Conservation (phyloP, 257 asterid species). For the Penstemon barbatus region DNA sequence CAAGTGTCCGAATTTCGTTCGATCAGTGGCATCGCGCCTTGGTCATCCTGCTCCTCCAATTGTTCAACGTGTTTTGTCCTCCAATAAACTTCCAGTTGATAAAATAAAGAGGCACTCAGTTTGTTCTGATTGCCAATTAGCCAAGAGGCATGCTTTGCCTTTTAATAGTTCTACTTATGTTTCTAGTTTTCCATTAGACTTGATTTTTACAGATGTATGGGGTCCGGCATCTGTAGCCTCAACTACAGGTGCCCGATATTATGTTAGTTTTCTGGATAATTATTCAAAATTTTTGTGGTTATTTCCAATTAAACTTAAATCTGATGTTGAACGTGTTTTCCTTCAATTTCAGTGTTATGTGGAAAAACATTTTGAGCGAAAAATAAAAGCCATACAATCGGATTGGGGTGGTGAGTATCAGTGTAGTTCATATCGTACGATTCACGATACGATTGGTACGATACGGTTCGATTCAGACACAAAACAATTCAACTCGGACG, state of each 20-base stretch:
- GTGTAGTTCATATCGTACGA: too few species aligned
- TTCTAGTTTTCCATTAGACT: neutral
- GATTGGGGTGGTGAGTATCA: too few species aligned
- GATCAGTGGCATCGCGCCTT: neutral
- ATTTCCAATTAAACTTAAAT: neutral
- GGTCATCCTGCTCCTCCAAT: neutral
- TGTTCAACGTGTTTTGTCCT: neutral
- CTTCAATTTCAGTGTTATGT: neutral
- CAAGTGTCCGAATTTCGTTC: neutral
- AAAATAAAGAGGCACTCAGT: neutral
- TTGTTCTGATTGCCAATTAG: neutral
- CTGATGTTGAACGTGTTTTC: neutral
- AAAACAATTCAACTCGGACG: too few species aligned
- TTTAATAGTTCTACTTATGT: neutral
- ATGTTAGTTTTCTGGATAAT: conserved; percentile 7
- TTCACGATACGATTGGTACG: too few species aligned
- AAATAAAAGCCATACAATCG: neutral
- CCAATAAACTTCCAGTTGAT: neutral
- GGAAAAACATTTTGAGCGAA: neutral
- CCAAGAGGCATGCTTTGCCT: neutral
- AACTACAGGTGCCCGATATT: neutral
- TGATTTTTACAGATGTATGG: neutral
- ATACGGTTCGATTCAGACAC: too few species aligned
- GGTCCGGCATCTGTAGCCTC: neutral
- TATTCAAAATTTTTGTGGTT: neutral